A percentile compares a stretch with the other conserved stretches of the same genome.
These are phyloP conservation scores for Chlorencoelia australis DNA, from an alignment of 2,329 filamentous ascomycete species.

Conservation along the genomic window DNA sequence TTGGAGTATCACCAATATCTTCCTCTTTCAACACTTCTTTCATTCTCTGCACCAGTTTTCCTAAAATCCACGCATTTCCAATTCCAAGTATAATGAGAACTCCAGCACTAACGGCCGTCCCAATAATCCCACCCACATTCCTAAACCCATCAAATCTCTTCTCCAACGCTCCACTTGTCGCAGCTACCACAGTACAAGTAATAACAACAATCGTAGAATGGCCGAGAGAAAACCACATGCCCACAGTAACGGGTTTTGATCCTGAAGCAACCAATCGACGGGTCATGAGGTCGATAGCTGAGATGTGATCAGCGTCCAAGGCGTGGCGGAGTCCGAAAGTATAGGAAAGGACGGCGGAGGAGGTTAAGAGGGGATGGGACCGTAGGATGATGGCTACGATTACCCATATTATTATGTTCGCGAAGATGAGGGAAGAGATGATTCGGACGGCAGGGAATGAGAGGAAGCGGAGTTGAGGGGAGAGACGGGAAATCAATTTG, in stretches of 20 bases:
- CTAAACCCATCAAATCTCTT: conserved; percentile 73
- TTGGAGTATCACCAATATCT: conserved; percentile 16
- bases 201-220: conserved; percentile 89
- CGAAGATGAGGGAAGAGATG: conserved; percentile 40
- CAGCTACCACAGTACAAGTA: conserved; percentile 85
- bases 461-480: conserved; percentile 10
- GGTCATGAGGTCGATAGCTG: conserved; percentile 90
- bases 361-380: conserved; percentile 52
- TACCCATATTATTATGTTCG: conserved; percentile 49
- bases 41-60: conserved; percentile 63
- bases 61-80: conserved; percentile 80
- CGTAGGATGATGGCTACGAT: conserved; percentile 41
- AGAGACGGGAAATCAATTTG: conserved; percentile 2
- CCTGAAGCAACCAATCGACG: conserved; percentile 68
- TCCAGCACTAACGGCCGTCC: conserved; percentile 73
- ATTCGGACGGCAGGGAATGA: conserved; percentile 28
- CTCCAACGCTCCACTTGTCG: conserved; percentile 74
- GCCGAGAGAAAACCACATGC: conserved; percentile 87
- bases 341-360: conserved; percentile 75
- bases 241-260: conserved; percentile 80
- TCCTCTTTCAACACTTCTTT: conserved; percentile 43
- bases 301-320: conserved; percentile 90
- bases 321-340: conserved; percentile 85
- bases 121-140: conserved; percentile 76
- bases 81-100: conserved; percentile 75